Conservation (phyloP, 352 stramenopile species). For the Pythium apleroticum region DNA sequence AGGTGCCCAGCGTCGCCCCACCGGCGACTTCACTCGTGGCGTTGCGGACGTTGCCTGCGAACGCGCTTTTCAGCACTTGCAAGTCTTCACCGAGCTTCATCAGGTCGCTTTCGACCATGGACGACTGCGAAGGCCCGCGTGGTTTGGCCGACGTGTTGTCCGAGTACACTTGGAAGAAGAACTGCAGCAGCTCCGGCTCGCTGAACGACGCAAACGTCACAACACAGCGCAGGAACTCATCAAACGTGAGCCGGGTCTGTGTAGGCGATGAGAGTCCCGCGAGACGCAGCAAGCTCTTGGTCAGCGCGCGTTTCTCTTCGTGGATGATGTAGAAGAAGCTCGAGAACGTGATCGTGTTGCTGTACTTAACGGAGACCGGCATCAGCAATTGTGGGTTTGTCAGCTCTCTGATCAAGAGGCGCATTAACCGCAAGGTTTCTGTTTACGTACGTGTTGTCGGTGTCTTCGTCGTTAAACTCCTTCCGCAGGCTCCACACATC, state of each 20-base stretch:
- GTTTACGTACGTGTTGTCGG: constrained; percentile 37
- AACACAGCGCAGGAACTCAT: constrained; percentile 50
- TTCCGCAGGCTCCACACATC: constrained; percentile 26
- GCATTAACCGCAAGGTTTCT: too few relatives aligned
- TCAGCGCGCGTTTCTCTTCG: constrained; percentile 45
- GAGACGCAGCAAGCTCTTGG: constrained; percentile 43
- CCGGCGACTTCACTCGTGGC: constrained; percentile 40
- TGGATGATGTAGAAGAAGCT: constrained; percentile 62
- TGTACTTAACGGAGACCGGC: neutral
- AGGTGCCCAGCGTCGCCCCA: constrained; percentile 12
- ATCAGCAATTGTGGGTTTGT: neutral
- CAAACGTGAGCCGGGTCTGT: constrained; percentile 40
- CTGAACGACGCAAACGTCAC: constrained; percentile 51
- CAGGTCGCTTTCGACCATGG: constrained; percentile 41
- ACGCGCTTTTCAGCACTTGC: constrained; percentile 41
- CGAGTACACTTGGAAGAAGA: constrained; percentile 57
- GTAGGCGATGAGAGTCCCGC: constrained; percentile 3
- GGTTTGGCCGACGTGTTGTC: constrained; percentile 8
- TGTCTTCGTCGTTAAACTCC: constrained; percentile 29
- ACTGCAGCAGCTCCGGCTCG: constrained; percentile 49
- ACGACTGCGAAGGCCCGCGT: neutral
- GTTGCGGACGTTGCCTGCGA: constrained; percentile 45
- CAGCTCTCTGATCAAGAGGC: neutral
- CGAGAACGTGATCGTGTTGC: constrained; percentile 21
- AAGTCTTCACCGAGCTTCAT: constrained; percentile 40